Evolutionary conservation across 805 yeast genomes (phyloP).

Genomic region (Candida vaughaniae): DNA sequence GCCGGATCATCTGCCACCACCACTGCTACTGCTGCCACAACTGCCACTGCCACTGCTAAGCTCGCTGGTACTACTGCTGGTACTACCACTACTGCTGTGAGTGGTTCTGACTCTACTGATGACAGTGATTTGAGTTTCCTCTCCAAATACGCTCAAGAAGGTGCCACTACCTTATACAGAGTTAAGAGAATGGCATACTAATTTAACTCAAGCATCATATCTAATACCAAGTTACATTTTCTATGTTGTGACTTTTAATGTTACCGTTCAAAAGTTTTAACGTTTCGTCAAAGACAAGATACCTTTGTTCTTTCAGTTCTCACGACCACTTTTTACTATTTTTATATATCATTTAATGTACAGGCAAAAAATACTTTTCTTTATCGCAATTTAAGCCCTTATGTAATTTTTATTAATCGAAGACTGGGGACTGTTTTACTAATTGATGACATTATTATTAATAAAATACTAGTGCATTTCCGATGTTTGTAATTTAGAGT

Average conservation of each 20-base stretch:
- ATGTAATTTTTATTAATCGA: too few relatives aligned
- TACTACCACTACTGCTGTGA: slow-evolving; percentile 13
- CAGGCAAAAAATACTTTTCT: slow-evolving; percentile 16
- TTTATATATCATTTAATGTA: slow-evolving; percentile 5
- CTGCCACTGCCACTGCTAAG: slow-evolving; percentile 13
- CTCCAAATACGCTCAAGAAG: slow-evolving; percentile 14
- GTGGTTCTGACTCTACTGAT: slow-evolving; percentile 14
- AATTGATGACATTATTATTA: too few relatives aligned
- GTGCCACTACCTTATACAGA: slow-evolving; percentile 22
- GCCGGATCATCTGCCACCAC: slow-evolving; percentile 16
- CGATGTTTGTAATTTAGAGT: too few relatives aligned
- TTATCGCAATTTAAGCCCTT: too few relatives aligned
- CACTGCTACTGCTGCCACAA: slow-evolving; percentile 14
- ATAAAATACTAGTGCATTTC: too few relatives aligned
- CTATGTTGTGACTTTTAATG: neutral
- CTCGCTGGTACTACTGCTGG: slow-evolving; percentile 15
- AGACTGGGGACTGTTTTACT: too few relatives aligned
- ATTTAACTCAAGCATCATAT: slow-evolving; percentile 1
- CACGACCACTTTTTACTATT: neutral
- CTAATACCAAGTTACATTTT: neutral
- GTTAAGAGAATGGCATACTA: slow-evolving; percentile 25
- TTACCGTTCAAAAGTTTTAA: neutral
- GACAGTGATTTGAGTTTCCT: slow-evolving; percentile 15
- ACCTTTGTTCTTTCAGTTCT: slow-evolving; percentile 8
- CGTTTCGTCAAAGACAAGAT: slow-evolving; percentile 4